Evolutionary conservation across 805 yeast genomes (phyloP).

Genomic region (Jamesozyma gamospora): DNA sequence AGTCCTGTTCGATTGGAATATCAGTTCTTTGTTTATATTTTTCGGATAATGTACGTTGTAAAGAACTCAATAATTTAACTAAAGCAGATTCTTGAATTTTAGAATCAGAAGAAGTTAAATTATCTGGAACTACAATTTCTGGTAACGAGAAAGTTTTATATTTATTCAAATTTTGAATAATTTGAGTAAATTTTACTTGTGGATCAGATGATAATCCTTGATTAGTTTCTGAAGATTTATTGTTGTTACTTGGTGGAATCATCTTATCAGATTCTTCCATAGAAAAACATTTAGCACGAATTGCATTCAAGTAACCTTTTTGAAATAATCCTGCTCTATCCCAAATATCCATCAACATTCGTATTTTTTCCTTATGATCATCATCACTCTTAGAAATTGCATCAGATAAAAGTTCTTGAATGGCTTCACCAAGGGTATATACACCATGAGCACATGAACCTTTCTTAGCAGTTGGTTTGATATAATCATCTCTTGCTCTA

Average conservation of each 20-base stretch:
- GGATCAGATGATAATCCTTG: slow-evolving; percentile 47
- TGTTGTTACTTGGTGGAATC: slow-evolving; percentile 32
- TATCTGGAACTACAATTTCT: slow-evolving; percentile 14
- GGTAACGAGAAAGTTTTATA: slow-evolving; percentile 9
- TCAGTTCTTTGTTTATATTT: slow-evolving; percentile 11
- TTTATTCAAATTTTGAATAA: slow-evolving; percentile 19
- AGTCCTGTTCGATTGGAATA: not conserved
- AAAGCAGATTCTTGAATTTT: slow-evolving; percentile 34
- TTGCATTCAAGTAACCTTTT: slow-evolving; percentile 41
- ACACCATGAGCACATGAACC: slow-evolving; percentile 74
- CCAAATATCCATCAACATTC: slow-evolving; percentile 89
- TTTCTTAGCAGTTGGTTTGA: slow-evolving; percentile 42
- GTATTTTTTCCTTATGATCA: slow-evolving; percentile 61
- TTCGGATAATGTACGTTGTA: slow-evolving; percentile 17
- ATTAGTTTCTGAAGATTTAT: slow-evolving; percentile 53
- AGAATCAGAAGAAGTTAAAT: slow-evolving; percentile 19
- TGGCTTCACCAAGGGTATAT: slow-evolving; percentile 49
- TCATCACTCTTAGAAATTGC: slow-evolving; percentile 46
- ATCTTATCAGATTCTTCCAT: slow-evolving; percentile 26
- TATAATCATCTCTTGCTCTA: slow-evolving; percentile 40
- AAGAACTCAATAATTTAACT: slow-evolving; percentile 30
- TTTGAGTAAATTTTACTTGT: slow-evolving; percentile 21
- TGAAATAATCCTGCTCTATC: slow-evolving; percentile 71
- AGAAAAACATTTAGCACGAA: slow-evolving; percentile 49
- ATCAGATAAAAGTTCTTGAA: slow-evolving; percentile 54